Evolutionary conservation across 345 rosid genomes (phyloP).

Genomic region (Dovyalis caffra): DNA sequence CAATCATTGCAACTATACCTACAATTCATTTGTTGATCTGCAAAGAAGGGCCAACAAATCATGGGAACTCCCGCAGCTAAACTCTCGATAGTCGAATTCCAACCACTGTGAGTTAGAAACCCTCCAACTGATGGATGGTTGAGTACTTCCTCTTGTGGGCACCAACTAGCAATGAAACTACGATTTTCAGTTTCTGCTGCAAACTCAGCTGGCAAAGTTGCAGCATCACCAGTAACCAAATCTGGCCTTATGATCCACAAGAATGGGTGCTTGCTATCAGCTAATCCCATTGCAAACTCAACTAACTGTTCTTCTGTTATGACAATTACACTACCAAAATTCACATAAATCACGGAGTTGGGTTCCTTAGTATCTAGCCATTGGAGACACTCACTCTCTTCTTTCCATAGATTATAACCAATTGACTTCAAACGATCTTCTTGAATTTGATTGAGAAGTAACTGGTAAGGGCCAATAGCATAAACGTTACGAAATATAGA

Average conservation of each 20-base stretch:
- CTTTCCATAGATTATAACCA: conserved; percentile 8
- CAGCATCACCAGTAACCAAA: neutral
- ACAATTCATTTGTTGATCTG: neutral
- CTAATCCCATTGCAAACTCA: conserved; percentile 10
- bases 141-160: neutral
- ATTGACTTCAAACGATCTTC: neutral
- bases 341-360: conserved; percentile 1
- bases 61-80: neutral
- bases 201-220: neutral
- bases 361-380: neutral
- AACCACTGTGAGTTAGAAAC: neutral
- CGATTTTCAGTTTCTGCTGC: too few relatives aligned
- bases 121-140: neutral
- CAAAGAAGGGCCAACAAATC: neutral
- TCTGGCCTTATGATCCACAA: conserved; percentile 1
- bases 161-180: neutral
- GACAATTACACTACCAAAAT: neutral
- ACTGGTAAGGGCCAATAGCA: neutral
- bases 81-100: neutral
- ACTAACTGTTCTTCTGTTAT: neutral
- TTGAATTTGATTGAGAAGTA: neutral
- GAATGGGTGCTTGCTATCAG: neutral
- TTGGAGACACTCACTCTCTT: neutral
- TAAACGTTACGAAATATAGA: neutral
- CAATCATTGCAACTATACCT: neutral